A percentile compares a stretch with the other conserved stretches of the same genome.
Evolutionary conservation across 306 rosid species (phyloP).

Genomic region (Malus sylvestris): DNA sequence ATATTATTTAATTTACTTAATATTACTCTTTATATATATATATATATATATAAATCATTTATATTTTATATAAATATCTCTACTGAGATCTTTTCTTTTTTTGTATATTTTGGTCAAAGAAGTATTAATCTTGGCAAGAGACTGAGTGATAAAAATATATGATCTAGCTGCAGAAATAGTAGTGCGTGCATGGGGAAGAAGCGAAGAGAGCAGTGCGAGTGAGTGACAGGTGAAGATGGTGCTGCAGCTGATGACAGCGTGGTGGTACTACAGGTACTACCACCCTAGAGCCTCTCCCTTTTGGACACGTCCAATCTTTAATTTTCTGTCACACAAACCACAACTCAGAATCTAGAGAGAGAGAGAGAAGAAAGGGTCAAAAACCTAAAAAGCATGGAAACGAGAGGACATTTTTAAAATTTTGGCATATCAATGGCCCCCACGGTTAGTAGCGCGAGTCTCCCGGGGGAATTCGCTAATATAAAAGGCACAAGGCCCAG

Average conservation of each 20-base stretch:
- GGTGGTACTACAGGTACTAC: background rate
- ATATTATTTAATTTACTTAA: too few species aligned
- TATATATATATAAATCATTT: too few species aligned
- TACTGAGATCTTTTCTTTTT: too few species aligned
- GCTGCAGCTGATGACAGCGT: background rate
- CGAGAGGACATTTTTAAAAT: background rate
- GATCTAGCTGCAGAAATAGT: background rate
- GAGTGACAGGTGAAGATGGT: constrained; percentile 22
- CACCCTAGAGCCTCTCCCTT: background rate
- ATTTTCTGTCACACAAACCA: background rate
- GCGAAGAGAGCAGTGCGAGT: constrained; percentile 32
- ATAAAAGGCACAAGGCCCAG: background rate
- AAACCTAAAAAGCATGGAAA: background rate
- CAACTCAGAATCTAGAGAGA: background rate
- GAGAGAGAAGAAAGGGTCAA: background rate
- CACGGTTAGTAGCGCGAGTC: constrained; percentile 42
- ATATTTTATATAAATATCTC: background rate
- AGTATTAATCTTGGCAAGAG: background rate
- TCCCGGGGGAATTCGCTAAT: constrained; percentile 43
- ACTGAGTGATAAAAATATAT: background rate
- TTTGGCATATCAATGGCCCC: background rate
- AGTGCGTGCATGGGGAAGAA: constrained; percentile 31
- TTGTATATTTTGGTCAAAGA: background rate
- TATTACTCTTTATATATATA: too few species aligned
- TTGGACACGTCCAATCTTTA: constrained; percentile 47